Evolutionary conservation across 163 green algal genomes (phyloP).

Genomic region (Chlamydomonas reinhardtii): DNA sequence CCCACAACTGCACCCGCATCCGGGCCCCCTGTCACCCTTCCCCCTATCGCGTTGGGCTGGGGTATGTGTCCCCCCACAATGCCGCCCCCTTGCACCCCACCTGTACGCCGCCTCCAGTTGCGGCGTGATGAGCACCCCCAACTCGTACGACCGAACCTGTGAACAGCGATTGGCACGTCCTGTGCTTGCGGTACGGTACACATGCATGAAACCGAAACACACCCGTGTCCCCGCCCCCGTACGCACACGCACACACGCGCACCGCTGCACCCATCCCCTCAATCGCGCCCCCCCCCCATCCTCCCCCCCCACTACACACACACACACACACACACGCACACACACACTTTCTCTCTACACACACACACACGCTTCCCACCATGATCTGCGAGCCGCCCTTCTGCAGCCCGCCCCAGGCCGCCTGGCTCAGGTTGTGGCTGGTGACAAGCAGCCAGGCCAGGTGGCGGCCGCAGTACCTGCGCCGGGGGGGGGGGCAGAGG

Average conservation of each 20-base stretch:
- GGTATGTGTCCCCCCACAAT: too few relatives aligned
- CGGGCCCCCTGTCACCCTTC: too few relatives aligned
- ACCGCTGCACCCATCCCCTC: neutral
- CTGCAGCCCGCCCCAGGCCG: slow-evolving; percentile 73
- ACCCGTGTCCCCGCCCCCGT: neutral
- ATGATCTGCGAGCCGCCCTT: slow-evolving; percentile 54
- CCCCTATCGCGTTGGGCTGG: too few relatives aligned
- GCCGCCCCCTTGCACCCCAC: neutral
- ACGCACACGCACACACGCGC: neutral
- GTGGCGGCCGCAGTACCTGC: slow-evolving; percentile 54
- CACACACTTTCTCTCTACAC: too few relatives aligned
- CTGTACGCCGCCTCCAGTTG: slow-evolving; percentile 51
- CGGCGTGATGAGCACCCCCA: slow-evolving; percentile 61
- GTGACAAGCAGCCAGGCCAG: slow-evolving; percentile 73
- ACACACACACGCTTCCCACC: neutral
- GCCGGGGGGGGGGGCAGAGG: too few relatives aligned
- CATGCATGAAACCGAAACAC: too few relatives aligned
- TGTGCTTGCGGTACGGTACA: too few relatives aligned
- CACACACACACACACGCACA: neutral
- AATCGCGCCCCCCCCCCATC: too few relatives aligned
- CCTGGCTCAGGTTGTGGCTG: slow-evolving; percentile 81
- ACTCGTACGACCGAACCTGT: slow-evolving; percentile 59
- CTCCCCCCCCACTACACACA: neutral
- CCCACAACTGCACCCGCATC: too few relatives aligned
- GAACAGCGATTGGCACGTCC: too few relatives aligned